Evolutionary conservation across 495 filamentous ascomycete species (phyloP), one percentile per base, ranked within the genome.

Genomic region (Bacidia rubella): DNA sequence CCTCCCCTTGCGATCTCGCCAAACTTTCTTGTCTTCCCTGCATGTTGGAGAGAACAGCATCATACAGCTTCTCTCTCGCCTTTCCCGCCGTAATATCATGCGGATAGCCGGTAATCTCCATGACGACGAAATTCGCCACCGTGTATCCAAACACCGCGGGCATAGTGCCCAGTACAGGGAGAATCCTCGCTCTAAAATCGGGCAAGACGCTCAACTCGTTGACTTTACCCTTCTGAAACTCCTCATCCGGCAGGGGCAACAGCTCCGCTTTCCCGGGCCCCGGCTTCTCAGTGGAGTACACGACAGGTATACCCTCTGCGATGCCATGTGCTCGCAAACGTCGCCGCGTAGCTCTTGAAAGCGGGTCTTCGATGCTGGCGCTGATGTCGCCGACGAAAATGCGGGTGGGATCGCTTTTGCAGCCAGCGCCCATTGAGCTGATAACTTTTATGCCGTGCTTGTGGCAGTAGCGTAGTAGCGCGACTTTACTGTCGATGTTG

Each of bases 111-210:
- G 87, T 74, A n/a, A 95, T 76, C 39, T 82, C 79, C 56, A 92
- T 75, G 53, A 97, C 87, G 35, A 97, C 79, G 58, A 95, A 86
- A 63, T 96, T 99, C 1, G 92, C 92, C 23, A 83, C 75, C 1
- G 81, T 82, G 53, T 93, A 86, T 12, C 92, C 92, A 69, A 99
- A 99, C 0, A 96, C 78, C 1, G 90, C 90, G 1, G 92, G 92
- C 89, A 99, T 95, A 0, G 92, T 97, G 2, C 92, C 92, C 17
- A 99, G 67, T 0, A 99, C 92, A 0, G 92, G 92, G 41, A 99
- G 68, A 52, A 99, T 97, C 21, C 92, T 80, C 17, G 93, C 85
- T 7, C 92, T 75, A 68, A 99, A 99, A 62, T 95, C 89, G 1
- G 88, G 86, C 10, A 97, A 70, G 1, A 93, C 83, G 25, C 87